Conservation (phyloP, 2,329 filamentous ascomycete species). For the Coleophoma crateriformis region DNA sequence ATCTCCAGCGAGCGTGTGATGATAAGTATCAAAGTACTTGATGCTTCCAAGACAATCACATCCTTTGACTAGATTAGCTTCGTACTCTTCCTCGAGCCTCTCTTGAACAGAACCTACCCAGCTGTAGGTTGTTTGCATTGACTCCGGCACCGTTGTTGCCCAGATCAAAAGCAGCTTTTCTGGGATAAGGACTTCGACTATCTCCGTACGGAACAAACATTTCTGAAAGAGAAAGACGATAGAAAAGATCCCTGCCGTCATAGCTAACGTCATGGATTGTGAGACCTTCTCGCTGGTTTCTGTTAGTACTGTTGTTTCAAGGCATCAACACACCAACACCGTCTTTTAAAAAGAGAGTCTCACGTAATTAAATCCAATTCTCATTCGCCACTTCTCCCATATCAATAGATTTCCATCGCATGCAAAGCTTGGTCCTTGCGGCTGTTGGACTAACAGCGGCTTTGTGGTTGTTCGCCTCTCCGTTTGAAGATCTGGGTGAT, state of each 20-base stretch:
- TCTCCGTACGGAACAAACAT: conserved; percentile 63
- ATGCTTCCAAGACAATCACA: conserved; percentile 67
- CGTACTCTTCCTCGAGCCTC: no score
- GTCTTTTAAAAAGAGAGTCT: not conserved
- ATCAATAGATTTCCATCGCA: conserved; percentile 33
- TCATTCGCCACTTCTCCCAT: conserved; percentile 58
- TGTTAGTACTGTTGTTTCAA: not conserved
- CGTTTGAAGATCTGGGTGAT: conserved; percentile 30
- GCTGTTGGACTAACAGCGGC: conserved; percentile 56
- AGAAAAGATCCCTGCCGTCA: conserved; percentile 51
- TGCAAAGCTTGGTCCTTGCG: conserved; percentile 56
- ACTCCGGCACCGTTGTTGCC: conserved; percentile 61
- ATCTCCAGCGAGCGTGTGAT: conserved; percentile 45
- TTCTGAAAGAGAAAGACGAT: conserved; percentile 52
- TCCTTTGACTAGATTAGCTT: conserved; percentile 33
- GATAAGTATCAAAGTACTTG: conserved; percentile 29
- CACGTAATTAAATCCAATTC: conserved; percentile 51
- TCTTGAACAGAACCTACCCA: conserved; percentile 15
- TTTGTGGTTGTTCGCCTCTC: conserved; percentile 40
- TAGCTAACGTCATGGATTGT: conserved; percentile 57
- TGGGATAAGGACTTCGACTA: conserved; percentile 54
- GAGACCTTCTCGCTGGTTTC: conserved; percentile 44
- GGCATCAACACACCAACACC: no score
- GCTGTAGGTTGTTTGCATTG: conserved; percentile 57
- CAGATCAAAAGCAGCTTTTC: conserved; percentile 66